phyloP scores from a whole-genome alignment of 148 eudicot species.

The Persicaria tinctoria region DNA sequence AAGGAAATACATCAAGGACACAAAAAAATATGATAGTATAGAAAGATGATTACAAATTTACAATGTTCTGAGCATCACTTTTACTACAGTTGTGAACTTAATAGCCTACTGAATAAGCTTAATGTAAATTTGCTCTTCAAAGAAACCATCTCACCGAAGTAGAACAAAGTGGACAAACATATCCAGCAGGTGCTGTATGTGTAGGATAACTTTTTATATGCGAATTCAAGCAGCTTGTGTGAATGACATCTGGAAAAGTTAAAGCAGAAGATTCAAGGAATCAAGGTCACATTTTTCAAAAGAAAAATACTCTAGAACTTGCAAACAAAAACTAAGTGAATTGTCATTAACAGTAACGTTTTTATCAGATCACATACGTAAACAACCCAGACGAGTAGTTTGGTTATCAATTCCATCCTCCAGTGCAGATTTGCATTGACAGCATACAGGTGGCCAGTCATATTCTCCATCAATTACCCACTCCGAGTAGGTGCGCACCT shows the following conservation, averaged over 20 bases:
- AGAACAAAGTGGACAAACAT: conserved; percentile 80
- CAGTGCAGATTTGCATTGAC: conserved; percentile 59
- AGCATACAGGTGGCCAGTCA: conserved; percentile 96
- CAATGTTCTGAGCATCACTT: background rate
- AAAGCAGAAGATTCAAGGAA: conserved; percentile 11
- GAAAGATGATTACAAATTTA: background rate
- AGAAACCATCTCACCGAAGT: conserved; percentile 48
- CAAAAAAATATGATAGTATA: background rate
- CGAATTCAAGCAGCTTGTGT: conserved; percentile 83
- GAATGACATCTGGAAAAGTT: conserved; percentile 63
- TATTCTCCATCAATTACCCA: conserved; percentile 99
- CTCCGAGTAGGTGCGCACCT: conserved; percentile 91
- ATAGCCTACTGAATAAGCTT: background rate
- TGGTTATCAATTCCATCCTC: conserved; percentile 59
- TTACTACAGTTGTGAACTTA: background rate
- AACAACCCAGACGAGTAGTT: conserved; percentile 92
- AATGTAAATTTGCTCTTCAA: background rate
- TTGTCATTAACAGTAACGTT: background rate
- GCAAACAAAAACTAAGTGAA: conserved; percentile 12
- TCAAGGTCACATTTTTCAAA: background rate
- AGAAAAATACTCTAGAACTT: background rate
- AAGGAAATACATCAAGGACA: background rate
- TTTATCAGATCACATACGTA: conserved; percentile 59
- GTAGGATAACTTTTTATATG: conserved; percentile 79
- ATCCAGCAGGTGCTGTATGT: conserved; percentile 96